Evolutionary conservation across 192 early-diverging fungal species (phyloP), one percentile per base, ranked within the genome.

Genomic region (Backusella westeae): DNA sequence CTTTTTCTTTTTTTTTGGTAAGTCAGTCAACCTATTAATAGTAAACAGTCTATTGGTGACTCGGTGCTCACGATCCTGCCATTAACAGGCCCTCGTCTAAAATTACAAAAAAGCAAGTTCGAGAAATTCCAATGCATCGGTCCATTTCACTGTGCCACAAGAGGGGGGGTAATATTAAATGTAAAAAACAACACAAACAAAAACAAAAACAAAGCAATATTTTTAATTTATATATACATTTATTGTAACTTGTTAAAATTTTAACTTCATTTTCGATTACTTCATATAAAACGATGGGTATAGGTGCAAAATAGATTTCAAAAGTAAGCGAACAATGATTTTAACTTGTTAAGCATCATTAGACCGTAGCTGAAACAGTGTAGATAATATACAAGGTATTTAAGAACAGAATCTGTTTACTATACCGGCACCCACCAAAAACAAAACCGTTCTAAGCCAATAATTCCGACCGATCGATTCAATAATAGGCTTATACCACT

Each of bases 301-400:
- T 63, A 63, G 23, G 8, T 26, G 23, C 56, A 63, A 26, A 63
- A 63, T 63, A 63, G 9, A 29, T 63, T 14, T 29, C 23, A 63
- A 29, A 63, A 26, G 23, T 23, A 29, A 63, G 9, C 8, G 26
- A 14, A 14, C 3, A 3, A 14, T 63, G 56, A 63, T 29, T 63
- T 63, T 63, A 63, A 63, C 23, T n/a, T 49, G 26, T 63, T 63
- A 63, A 63, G 26, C 10, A 63, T 29, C 23, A 29, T 63, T 29
- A 63, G 29, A 63, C 26, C 9, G 10, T 63, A 29, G 56, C 3
- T 29, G 26, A n/a, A 63, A 4, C 56, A 14, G n/a, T 26, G 29
- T 63, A 63, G 9, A 63, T 63, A 63, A 63, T 63, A 63, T 63
- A 63, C 56, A 63, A 63, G 56, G 23, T 69, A 21, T 69, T 69